These are phyloP conservation scores for Claviceps monticola DNA, from an alignment of 2,329 filamentous ascomycete species.

Conservation along the genomic window DNA sequence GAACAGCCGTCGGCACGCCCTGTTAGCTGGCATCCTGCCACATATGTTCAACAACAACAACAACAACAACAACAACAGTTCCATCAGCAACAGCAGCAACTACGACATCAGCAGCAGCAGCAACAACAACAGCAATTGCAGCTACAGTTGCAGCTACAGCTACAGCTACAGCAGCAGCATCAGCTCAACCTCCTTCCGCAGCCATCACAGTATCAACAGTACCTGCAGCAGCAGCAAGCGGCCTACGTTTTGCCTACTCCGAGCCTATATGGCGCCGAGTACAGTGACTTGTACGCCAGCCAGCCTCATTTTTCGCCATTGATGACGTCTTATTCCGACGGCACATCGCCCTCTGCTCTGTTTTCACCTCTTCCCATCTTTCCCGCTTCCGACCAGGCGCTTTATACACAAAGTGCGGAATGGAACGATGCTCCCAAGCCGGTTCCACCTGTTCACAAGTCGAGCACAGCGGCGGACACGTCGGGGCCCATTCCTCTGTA, in stretches of 20 bases:
- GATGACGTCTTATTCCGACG: conserved; percentile 41
- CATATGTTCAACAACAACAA: conserved; percentile 27
- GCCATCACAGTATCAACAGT: conserved; percentile 22
- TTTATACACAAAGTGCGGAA: conserved; percentile 26
- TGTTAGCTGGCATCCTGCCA: conserved; percentile 62
- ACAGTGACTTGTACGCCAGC: conserved; percentile 26
- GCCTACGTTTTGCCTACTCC: conserved; percentile 26
- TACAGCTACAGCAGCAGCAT: conserved; percentile 1
- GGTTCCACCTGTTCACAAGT: conserved; percentile 14
- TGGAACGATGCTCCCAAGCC: conserved; percentile 22
- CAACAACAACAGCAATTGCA: conserved; percentile 19
- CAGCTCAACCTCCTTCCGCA: not conserved
- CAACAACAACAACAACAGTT: conserved; percentile 8
- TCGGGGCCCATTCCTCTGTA: conserved; percentile 19
- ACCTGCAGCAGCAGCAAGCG: conserved; percentile 20
- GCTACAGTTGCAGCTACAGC: too few species aligned
- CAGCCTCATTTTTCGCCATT: conserved; percentile 36
- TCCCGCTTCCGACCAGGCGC: conserved; percentile 21
- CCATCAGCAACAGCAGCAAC: not conserved
- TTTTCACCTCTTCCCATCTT: conserved; percentile 41
- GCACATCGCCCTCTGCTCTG: conserved; percentile 39
- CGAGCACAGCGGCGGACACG: conserved; percentile 9
- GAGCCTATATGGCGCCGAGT: conserved; percentile 20
- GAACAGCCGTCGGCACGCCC: conserved; percentile 10
- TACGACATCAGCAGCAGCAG: conserved; percentile 6